phyloP scores from a whole-genome alignment of 371 early-diverging fungal genomes.

The Mucor sp. region DNA sequence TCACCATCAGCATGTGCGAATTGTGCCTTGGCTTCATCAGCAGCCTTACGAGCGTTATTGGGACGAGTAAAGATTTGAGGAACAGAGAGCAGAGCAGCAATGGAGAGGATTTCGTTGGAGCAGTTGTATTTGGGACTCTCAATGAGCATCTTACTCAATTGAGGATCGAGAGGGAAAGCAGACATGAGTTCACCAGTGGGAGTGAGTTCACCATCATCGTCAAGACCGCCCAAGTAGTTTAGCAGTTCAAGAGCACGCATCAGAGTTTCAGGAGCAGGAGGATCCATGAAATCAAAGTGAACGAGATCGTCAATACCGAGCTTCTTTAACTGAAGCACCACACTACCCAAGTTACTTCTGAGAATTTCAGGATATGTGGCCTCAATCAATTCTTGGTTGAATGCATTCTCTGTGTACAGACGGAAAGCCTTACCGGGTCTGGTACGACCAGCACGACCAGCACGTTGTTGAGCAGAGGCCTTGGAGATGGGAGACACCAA shows the following conservation, averaged over 20 bases:
- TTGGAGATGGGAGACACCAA: slow-evolving; percentile 77
- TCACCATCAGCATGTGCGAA: slow-evolving; percentile 93
- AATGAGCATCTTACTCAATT: slow-evolving; percentile 84
- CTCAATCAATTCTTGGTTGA: slow-evolving; percentile 77
- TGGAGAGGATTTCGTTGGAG: slow-evolving; percentile 91
- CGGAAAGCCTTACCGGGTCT: slow-evolving; percentile 94
- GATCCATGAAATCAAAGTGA: slow-evolving; percentile 95
- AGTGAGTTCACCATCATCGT: slow-evolving; percentile 88
- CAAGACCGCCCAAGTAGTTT: slow-evolving; percentile 88
- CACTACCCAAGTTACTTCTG: slow-evolving; percentile 81
- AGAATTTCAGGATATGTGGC: slow-evolving; percentile 92
- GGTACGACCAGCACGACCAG: slow-evolving; percentile 93
- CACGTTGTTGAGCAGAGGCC: slow-evolving; percentile 84
- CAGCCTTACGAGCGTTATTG: slow-evolving; percentile 79
- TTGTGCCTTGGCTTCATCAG: slow-evolving; percentile 91
- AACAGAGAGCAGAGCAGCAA: slow-evolving; percentile 90
- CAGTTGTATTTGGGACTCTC: slow-evolving; percentile 83
- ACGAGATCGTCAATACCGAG: slow-evolving; percentile 89
- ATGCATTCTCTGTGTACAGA: slow-evolving; percentile 89
- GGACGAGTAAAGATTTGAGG: slow-evolving; percentile 93
- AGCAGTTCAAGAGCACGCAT: slow-evolving; percentile 92
- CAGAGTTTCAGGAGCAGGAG: slow-evolving; percentile 89
- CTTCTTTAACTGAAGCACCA: slow-evolving; percentile 87
- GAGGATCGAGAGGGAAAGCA: slow-evolving; percentile 93
- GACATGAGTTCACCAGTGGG: slow-evolving; percentile 80